Conservation (phyloP, 352 stramenopile species). For the Phytophthora niederhauseri region DNA sequence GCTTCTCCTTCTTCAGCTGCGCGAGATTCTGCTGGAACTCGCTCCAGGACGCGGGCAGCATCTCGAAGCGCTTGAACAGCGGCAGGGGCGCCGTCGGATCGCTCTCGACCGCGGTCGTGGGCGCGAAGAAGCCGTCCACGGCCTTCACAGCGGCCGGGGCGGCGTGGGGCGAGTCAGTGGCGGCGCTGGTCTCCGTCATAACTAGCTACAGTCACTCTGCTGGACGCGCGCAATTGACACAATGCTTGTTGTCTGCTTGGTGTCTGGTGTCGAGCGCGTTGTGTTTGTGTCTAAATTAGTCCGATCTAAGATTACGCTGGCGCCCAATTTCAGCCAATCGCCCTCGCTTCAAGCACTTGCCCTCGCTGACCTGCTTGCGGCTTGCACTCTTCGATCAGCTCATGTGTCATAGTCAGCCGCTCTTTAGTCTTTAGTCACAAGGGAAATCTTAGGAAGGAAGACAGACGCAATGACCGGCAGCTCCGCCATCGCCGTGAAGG, state of each 20-base stretch:
- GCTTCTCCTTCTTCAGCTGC: conserved; percentile 31
- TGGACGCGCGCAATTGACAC: not conserved
- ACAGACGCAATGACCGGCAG: not conserved
- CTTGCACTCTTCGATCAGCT: not conserved
- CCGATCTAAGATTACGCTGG: not conserved
- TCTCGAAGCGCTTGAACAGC: conserved; percentile 45
- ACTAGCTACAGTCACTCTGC: not conserved
- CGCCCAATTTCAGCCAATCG: not conserved
- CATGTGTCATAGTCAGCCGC: conserved; percentile 8
- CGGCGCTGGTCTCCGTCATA: conserved; percentile 24
- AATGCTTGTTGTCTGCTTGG: conserved; percentile 17
- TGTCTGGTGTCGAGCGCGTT: not conserved
- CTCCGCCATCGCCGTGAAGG: conserved; percentile 7
- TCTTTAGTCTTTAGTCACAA: conserved; percentile 1
- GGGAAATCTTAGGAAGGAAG: not conserved
- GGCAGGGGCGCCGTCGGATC: conserved; percentile 5
- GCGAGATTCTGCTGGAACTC: conserved; percentile 32
- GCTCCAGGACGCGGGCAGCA: conserved; percentile 33
- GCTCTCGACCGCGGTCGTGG: conserved; percentile 2
- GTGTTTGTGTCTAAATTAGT: not conserved
- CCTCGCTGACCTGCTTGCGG: not conserved
- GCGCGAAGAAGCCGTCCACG: conserved; percentile 31
- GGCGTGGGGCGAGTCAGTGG: not conserved
- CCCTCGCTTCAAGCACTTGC: conserved; percentile 13
- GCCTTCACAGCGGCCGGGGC: conserved; percentile 18